Conservation (phyloP, 2,329 filamentous ascomycete genomes). For the Exophiala sp. region DNA sequence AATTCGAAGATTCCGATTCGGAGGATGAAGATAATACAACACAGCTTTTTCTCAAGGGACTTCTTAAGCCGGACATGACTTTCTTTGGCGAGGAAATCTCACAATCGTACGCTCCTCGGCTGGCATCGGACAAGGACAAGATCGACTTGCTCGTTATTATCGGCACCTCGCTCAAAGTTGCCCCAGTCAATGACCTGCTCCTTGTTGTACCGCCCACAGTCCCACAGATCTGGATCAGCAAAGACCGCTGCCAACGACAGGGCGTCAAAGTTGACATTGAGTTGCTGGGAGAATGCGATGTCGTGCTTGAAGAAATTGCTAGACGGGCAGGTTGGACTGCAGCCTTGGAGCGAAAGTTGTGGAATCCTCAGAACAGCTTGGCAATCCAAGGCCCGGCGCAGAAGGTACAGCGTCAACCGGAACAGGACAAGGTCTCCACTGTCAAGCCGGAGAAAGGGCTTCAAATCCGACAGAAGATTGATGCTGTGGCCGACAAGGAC, state of each 20-base stretch:
- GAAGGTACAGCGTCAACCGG: not conserved
- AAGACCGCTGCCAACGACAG: slow-evolving; percentile 45
- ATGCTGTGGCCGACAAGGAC: not conserved
- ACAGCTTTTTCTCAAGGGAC: slow-evolving; percentile 63
- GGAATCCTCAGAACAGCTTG: slow-evolving; percentile 8
- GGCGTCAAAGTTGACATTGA: slow-evolving; percentile 92
- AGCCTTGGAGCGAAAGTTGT: slow-evolving; percentile 15
- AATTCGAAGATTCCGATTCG: slow-evolving; percentile 20
- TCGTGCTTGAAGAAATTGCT: slow-evolving; percentile 81
- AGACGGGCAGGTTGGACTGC: slow-evolving; percentile 67
- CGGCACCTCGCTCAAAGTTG: slow-evolving; percentile 91
- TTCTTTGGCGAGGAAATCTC: slow-evolving; percentile 94
- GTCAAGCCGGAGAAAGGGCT: slow-evolving; percentile 6
- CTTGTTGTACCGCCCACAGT: slow-evolving; percentile 70
- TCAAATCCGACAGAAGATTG: slow-evolving; percentile 8
- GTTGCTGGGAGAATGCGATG: slow-evolving; percentile 89
- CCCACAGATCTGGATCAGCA: slow-evolving; percentile 75
- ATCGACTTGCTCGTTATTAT: slow-evolving; percentile 93
- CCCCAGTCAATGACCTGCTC: slow-evolving; percentile 87
- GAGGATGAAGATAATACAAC: slow-evolving; percentile 37
- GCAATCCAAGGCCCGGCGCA: not conserved
- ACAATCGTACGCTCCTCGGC: slow-evolving; percentile 70
- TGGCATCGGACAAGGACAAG: slow-evolving; percentile 70
- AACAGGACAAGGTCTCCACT: not conserved
- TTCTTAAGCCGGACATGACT: slow-evolving; percentile 75